Evolutionary conservation across 345 rosid species (phyloP).

Genomic region (Dipteronia dyeriana): DNA sequence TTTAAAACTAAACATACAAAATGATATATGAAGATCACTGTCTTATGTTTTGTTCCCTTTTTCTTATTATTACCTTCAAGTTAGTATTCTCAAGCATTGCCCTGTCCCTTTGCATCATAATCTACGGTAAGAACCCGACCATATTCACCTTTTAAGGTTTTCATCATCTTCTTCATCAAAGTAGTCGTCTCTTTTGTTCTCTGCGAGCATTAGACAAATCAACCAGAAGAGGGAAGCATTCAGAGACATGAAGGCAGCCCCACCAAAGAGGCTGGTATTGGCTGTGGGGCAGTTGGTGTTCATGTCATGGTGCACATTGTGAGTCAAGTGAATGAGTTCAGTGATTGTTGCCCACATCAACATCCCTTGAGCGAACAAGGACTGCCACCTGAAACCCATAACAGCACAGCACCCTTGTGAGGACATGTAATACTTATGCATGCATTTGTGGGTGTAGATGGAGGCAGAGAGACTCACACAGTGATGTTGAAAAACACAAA

Average conservation of each 20-base stretch:
- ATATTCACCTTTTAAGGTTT: constrained; percentile 9
- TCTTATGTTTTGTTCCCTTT: background rate
- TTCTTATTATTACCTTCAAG: background rate
- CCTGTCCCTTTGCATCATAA: constrained; percentile 4
- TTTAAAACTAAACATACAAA: background rate
- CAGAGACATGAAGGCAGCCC: constrained; percentile 33
- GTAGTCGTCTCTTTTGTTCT: constrained; percentile 28
- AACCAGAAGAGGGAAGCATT: constrained; percentile 40
- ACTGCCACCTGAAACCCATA: constrained; percentile 14
- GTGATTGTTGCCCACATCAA: constrained; percentile 30
- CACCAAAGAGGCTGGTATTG: constrained; percentile 35
- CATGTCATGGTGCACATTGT: constrained; percentile 20
- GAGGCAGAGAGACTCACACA: constrained; percentile 14
- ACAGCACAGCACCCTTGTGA: background rate
- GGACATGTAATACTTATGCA: background rate
- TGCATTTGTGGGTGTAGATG: background rate
- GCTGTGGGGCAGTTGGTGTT: constrained; percentile 30
- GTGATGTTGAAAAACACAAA: constrained; percentile 29
- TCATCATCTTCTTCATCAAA: constrained; percentile 17
- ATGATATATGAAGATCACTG: background rate
- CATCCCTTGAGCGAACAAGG: constrained; percentile 26
- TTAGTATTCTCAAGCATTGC: constrained; percentile 1
- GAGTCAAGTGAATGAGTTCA: constrained; percentile 27
- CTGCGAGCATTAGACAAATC: constrained; percentile 33
- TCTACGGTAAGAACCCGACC: constrained; percentile 16